These are phyloP conservation scores for Huntiella bhutanensis DNA, from an alignment of 2,329 filamentous ascomycete genomes.

Conservation along the genomic window DNA sequence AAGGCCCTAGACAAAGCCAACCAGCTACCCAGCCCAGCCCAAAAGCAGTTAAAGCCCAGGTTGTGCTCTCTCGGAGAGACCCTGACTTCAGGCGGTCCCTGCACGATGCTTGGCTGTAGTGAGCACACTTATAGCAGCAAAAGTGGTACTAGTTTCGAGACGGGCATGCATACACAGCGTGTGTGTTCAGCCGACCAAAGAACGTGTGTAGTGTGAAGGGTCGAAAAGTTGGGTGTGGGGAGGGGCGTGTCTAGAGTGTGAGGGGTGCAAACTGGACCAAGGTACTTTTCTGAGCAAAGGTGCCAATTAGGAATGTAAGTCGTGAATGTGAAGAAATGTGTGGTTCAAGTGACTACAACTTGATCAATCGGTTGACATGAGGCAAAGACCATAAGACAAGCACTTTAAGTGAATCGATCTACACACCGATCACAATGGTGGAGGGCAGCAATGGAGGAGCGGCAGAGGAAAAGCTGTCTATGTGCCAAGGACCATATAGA, in stretches of 20 bases:
- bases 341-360: background rate
- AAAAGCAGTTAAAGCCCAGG: conserved; percentile 9
- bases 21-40: conserved; percentile 8
- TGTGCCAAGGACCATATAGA: too few species aligned
- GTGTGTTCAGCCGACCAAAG: background rate
- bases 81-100: conserved; percentile 10
- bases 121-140: conserved; percentile 2
- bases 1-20: conserved; percentile 7
- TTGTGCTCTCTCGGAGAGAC: conserved; percentile 6
- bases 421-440: too few species aligned
- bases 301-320: background rate
- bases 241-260: background rate
- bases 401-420: too few species aligned
- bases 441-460: too few species aligned
- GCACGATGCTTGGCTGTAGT: conserved; percentile 3
- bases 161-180: conserved; percentile 3
- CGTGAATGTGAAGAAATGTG: background rate
- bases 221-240: background rate
- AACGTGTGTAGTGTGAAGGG: background rate
- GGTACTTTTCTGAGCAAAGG: too few species aligned
- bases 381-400: too few species aligned
- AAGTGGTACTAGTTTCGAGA: background rate
- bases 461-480: too few species aligned
- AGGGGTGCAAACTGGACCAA: too few species aligned
- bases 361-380: too few species aligned